These are phyloP conservation scores for Pisolithus albus DNA, from an alignment of 768 basidiomycete species.

Conservation along the genomic window DNA sequence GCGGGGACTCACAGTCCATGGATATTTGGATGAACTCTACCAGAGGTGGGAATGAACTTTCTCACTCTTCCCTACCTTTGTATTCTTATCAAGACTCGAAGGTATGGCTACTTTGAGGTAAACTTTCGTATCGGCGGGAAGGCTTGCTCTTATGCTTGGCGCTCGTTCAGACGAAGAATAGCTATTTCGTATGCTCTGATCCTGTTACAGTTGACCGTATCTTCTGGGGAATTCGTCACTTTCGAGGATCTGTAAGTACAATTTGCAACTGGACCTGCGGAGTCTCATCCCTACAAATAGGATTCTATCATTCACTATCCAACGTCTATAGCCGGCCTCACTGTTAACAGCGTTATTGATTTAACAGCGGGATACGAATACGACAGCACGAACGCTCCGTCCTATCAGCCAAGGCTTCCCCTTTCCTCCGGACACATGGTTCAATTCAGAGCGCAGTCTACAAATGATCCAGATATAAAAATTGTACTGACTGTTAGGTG, in stretches of 20 bases:
- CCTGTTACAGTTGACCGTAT: conserved; percentile 59
- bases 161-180: conserved; percentile 61
- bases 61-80: not conserved
- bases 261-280: not conserved
- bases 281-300: conserved; percentile 3
- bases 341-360: conserved; percentile 61
- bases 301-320: conserved; percentile 42
- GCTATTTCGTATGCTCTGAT: conserved; percentile 74
- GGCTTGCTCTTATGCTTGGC: not conserved
- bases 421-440: conserved; percentile 83
- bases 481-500: conserved; percentile 70
- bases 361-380: conserved; percentile 58
- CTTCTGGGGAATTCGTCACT: conserved; percentile 60
- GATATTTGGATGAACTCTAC: conserved; percentile 60
- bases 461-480: conserved; percentile 34
- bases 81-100: conserved; percentile 19
- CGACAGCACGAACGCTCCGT: conserved; percentile 68
- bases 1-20: conserved; percentile 47
- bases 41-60: conserved; percentile 35
- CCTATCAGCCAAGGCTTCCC: conserved; percentile 53
- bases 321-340: conserved; percentile 49
- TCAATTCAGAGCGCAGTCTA: conserved; percentile 52
- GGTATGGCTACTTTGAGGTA: conserved; percentile 78
- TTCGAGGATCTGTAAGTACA: conserved; percentile 32
- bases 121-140: not conserved